These are phyloP conservation scores for Coemansia sp. DNA, from an alignment of 192 early-diverging fungal species.

Conservation along the genomic window DNA sequence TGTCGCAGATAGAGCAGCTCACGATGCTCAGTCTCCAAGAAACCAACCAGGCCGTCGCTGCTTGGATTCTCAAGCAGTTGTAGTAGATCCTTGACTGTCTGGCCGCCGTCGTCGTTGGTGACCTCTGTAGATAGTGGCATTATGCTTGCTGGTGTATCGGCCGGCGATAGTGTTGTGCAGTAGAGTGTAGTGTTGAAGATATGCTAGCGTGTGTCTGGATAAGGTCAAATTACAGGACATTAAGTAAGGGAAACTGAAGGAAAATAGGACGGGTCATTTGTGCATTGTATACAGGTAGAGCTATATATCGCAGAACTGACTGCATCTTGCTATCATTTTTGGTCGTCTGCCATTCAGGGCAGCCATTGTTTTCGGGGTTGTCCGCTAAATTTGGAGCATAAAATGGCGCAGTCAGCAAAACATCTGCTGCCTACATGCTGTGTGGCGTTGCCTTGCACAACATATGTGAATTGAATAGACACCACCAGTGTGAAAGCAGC, in stretches of 20 bases:
- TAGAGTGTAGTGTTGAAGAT: not conserved
- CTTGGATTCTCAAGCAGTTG: slow-evolving; percentile 22
- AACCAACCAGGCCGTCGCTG: slow-evolving; percentile 14
- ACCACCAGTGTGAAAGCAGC: no score
- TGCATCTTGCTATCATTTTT: no score
- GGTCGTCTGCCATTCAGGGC: no score
- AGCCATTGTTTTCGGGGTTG: no score
- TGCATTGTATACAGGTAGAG: no score
- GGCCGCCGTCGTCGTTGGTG: not conserved
- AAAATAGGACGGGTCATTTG: no score
- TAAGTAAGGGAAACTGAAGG: not conserved
- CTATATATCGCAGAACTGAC: no score
- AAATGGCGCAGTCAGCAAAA: no score
- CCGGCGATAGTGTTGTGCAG: not conserved
- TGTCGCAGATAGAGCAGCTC: slow-evolving; percentile 30
- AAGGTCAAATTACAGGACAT: not conserved
- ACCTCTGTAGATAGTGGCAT: not conserved
- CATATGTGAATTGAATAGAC: no score
- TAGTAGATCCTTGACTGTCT: slow-evolving; percentile 14
- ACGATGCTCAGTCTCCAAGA: slow-evolving; percentile 20
- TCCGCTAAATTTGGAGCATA: no score
- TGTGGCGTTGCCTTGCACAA: no score
- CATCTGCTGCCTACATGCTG: no score
- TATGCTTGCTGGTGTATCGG: not conserved
- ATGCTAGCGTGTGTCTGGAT: not conserved